These are phyloP conservation scores for Clonostachys solani DNA, from an alignment of 2,329 filamentous ascomycete species.

Conservation along the genomic window DNA sequence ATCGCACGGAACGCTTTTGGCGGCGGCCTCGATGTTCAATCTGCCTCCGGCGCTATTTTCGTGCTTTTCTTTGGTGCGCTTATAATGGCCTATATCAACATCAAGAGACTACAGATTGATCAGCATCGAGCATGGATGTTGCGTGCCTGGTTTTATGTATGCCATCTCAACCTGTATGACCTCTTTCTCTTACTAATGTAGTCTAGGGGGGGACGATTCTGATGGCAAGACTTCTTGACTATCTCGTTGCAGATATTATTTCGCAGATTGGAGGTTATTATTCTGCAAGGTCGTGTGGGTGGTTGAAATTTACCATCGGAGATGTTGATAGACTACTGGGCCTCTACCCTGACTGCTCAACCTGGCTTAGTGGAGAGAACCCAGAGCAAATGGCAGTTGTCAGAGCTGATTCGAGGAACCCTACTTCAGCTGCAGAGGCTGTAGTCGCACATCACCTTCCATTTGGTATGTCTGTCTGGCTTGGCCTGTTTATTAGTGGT, in stretches of 20 bases:
- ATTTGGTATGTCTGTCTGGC: constrained; percentile 47
- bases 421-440: not conserved
- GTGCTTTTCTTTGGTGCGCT: constrained; percentile 38
- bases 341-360: not conserved
- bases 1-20: constrained; percentile 47
- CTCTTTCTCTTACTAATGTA: not conserved
- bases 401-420: constrained; percentile 11
- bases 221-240: constrained; percentile 41
- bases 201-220: constrained; percentile 39
- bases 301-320: not conserved
- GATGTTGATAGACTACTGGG: not conserved
- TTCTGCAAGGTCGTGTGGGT: not conserved
- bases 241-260: constrained; percentile 29
- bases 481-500: constrained; percentile 9
- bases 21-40: constrained; percentile 46
- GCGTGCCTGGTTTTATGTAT: constrained; percentile 43
- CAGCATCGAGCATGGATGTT: constrained; percentile 64
- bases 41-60: constrained; percentile 32
- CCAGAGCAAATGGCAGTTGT: too few species aligned
- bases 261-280: constrained; percentile 9
- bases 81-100: constrained; percentile 46
- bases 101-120: constrained; percentile 57
- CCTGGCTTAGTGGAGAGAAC: too few species aligned
- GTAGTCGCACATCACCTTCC: constrained; percentile 35
- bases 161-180: constrained; percentile 6